Base-by-base conservation (phyloP, 176 grass and related monocot genomes). In the Leersia perrieri region DNA sequence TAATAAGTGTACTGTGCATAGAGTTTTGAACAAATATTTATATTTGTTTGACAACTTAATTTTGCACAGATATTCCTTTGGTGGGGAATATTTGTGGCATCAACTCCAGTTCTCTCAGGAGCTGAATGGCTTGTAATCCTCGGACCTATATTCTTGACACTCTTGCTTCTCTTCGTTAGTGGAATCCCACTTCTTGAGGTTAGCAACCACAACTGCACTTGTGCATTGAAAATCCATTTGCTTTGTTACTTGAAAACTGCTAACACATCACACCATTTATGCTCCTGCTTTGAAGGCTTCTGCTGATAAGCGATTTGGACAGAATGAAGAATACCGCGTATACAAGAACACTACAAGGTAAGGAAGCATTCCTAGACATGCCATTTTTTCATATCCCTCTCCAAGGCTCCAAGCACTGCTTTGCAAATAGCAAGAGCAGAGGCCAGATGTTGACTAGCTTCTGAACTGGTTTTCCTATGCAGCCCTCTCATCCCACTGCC, bases 141-240 rank as follows among this genome's bases (percentile, higher is more conserved):
- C 6, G 95, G 95, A 70, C 90, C 92, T 68, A 70, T 91, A 90
- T 98, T 98, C 85, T 67, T 98, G 66, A 91, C 92, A 27, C 38
- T 91, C 4, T 75, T 98, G 68, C 88, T 98, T 63, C 90, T 98
- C 60, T 98, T 98, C 11, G 61, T 98, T 42, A 98, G 95, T 47
- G 95, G 95, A 68, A 95, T 98, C 65, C 95, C 92, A 60, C 88
- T 98, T 73, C 95, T 98, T 81, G 95, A 98, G 90, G 95, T 98
- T 64, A 33, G 42, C n/a, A 70, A 23, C 2, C 22, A 57, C 53
- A 57, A 10, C 33, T 33, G 0, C 9, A 74, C 31, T 65, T 14
- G 1, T 63, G 9, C 51, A 31, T 76, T 81, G 2, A 23, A 60
- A 79, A 35, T 1, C 5, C 9, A 33, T 39, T 7, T 70, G 16